These are phyloP conservation scores for Gleditsia sinensis DNA, from an alignment of 306 rosid genomes.

Conservation along the genomic window DNA sequence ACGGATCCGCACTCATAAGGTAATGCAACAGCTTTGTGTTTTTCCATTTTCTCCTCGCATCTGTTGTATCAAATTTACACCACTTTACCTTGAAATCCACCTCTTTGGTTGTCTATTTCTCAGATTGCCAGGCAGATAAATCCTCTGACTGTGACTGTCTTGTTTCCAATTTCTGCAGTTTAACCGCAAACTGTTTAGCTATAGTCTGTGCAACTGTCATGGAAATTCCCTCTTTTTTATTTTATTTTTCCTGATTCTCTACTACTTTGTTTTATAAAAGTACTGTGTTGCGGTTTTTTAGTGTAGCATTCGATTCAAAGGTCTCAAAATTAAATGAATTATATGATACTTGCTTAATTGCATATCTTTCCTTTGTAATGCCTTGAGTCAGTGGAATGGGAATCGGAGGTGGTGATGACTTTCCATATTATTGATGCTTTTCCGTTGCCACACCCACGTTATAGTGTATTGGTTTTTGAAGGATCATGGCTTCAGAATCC, in stretches of 20 bases:
- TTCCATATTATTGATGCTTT: background rate
- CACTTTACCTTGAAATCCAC: background rate
- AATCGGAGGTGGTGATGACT: background rate
- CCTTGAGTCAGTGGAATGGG: background rate
- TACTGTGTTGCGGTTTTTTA: background rate
- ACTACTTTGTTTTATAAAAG: background rate
- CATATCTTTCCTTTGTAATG: background rate
- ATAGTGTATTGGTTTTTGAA: background rate
- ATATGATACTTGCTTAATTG: background rate
- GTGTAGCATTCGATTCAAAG: background rate
- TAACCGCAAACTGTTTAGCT: background rate
- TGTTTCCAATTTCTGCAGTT: background rate
- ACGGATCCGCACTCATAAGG: conserved; percentile 42
- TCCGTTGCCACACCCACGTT: conserved; percentile 10
- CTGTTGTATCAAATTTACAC: background rate
- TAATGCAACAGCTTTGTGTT: conserved; percentile 24
- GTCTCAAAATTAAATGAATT: background rate
- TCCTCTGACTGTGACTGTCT: background rate
- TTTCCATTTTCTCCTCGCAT: conserved; percentile 20
- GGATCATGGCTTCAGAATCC: conserved; percentile 4
- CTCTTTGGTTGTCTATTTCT: background rate
- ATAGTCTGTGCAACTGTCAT: background rate
- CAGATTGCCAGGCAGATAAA: conserved; percentile 8
- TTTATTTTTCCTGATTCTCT: background rate
- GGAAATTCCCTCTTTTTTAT: background rate